These are phyloP conservation scores for Lactarius evosmus DNA, from an alignment of 768 basidiomycete species.

Conservation along the genomic window DNA sequence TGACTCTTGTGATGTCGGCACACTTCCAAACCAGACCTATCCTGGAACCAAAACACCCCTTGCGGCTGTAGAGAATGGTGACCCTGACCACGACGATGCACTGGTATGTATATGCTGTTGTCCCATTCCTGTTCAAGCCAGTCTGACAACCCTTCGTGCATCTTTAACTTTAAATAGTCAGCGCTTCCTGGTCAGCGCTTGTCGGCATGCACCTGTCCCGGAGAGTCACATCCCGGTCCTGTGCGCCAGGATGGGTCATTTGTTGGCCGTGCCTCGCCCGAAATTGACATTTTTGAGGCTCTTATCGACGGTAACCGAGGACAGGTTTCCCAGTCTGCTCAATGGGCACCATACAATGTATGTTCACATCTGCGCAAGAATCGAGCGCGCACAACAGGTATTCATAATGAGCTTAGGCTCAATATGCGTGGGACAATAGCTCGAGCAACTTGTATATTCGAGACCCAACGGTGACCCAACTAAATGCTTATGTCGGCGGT, in stretches of 20 bases:
- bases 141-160: background rate
- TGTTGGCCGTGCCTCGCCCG: constrained; percentile 78
- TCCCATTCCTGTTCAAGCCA: constrained; percentile 44
- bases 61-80: constrained; percentile 60
- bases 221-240: constrained; percentile 88
- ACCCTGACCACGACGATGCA: constrained; percentile 39
- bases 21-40: constrained; percentile 63
- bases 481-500: constrained; percentile 68
- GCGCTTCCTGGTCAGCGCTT: constrained; percentile 82
- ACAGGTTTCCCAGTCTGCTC: constrained; percentile 79
- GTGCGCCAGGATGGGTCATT: constrained; percentile 68
- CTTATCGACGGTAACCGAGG: constrained; percentile 51
- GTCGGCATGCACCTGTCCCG: constrained; percentile 83
- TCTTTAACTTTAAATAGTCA: constrained; percentile 39
- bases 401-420: constrained; percentile 51
- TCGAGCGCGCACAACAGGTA: background rate
- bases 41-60: constrained; percentile 65
- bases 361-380: background rate
- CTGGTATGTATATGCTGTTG: constrained; percentile 57
- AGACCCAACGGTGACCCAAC: constrained; percentile 49
- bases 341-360: constrained; percentile 58
- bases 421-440: constrained; percentile 66
- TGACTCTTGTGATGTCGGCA: constrained; percentile 70
- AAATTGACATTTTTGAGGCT: constrained; percentile 90
- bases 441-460: constrained; percentile 55